Base-by-base conservation (phyloP, 495 filamentous ascomycete genomes). In the Daldinia grandis region DNA sequence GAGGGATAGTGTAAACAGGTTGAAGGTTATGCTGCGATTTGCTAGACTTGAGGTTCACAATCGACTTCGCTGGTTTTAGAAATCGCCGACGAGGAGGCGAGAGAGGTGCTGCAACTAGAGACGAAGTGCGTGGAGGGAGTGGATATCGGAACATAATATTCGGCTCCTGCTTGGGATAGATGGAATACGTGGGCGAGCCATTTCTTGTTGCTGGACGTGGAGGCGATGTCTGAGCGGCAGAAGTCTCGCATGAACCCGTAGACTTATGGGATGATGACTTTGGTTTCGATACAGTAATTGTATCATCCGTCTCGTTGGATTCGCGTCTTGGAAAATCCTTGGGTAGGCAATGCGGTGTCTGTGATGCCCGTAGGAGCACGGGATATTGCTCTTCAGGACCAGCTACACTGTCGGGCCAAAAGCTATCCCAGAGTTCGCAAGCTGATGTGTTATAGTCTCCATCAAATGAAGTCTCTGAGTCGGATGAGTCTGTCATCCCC, bases 401-500 rank as follows among this genome's bases (percentile, higher is more conserved):
- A 17, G 49, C 6, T 5, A 28, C 31, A 14, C 55, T 63, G 12
- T 76, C 68, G 3, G 44, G 75, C 75, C 75, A 77, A 44, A 77
- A 77, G 27, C 59, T 77, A 63, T 77, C 73, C 73, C 75, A 76
- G 17, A 75, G 51, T 27, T 76, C 75, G 28, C 67, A 66, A 28
- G 73, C 73, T 28, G 75, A 68, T 53, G 73, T 70, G 17, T 73
- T 77, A 53, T 75, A 75, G 27, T 75, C 73, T 15, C 75, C 75
- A 0, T 77, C 75, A 25, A 70, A 72, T 30, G 75, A 77, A 37
- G 66, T 59, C 12, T 77, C 75, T 9, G 75, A 77, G 35, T 77
- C 75, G 5, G 75, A 77, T 5, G 75, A 62, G 47, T 77, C 75
- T 40, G 75, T 77, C 75, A 77, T 76, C 40, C 70, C 70, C 24